Evolutionary conservation across 306 rosid genomes (phyloP).

Genomic region (Cyclanthera cordifolia): DNA sequence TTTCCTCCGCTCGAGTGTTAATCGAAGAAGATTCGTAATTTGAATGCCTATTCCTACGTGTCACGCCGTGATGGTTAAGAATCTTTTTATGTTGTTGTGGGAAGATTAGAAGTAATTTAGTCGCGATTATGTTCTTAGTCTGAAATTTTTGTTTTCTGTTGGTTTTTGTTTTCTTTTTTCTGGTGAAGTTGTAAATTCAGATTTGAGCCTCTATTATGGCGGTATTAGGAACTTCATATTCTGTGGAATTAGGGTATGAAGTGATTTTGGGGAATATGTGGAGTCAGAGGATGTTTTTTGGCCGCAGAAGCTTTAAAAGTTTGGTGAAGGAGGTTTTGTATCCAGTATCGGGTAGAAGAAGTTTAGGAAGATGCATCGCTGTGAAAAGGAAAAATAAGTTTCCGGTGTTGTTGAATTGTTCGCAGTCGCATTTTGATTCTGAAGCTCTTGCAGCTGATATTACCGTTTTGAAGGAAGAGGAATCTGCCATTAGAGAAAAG

Average conservation of each 20-base stretch:
- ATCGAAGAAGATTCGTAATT: background rate
- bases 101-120: background rate
- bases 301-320: slow-evolving; percentile 30
- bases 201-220: slow-evolving; percentile 32
- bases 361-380: slow-evolving; percentile 19
- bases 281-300: slow-evolving; percentile 22
- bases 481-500: slow-evolving; percentile 21
- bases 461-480: slow-evolving; percentile 24
- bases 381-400: slow-evolving; percentile 23
- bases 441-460: slow-evolving; percentile 27
- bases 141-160: slow-evolving; percentile 1
- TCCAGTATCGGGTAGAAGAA: slow-evolving; percentile 20
- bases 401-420: slow-evolving; percentile 28
- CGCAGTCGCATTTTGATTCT: slow-evolving; percentile 31
- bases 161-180: slow-evolving; percentile 8
- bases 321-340: slow-evolving; percentile 32
- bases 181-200: slow-evolving; percentile 18
- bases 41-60: background rate
- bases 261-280: slow-evolving; percentile 28
- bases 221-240: slow-evolving; percentile 30
- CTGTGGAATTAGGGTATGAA: slow-evolving; percentile 29
- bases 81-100: background rate
- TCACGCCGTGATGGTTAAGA: background rate
- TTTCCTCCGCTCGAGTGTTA: background rate
- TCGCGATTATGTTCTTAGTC: background rate